Conservation (phyloP, 768 basidiomycete genomes). For the Pholiota molesta region DNA sequence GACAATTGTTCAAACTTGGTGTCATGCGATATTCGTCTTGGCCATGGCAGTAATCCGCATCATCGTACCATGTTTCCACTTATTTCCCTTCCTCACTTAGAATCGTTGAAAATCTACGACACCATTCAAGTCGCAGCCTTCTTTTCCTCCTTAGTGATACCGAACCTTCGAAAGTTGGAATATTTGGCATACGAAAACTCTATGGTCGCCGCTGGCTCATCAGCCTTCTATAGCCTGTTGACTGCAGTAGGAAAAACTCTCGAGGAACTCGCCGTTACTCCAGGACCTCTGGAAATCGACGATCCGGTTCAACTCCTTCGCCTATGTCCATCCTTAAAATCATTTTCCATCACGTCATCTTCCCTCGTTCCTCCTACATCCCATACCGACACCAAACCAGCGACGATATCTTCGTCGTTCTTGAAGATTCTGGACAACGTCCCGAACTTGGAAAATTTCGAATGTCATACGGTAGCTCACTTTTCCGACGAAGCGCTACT, state of each 20-base stretch:
- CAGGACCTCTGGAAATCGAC: background rate
- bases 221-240: background rate
- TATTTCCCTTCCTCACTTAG: background rate
- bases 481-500: conserved; percentile 6
- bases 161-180: background rate
- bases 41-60: background rate
- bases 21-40: background rate
- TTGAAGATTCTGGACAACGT: background rate
- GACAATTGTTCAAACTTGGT: conserved; percentile 1
- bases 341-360: background rate
- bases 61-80: background rate
- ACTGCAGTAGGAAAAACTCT: background rate
- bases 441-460: conserved; percentile 1
- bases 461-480: background rate
- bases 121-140: background rate
- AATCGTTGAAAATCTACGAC: background rate
- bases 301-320: background rate
- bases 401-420: background rate
- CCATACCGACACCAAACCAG: background rate
- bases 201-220: background rate
- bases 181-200: background rate
- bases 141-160: background rate
- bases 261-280: background rate
- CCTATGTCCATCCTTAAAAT: background rate
- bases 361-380: background rate